These are phyloP conservation scores for Pythium guiyangense DNA, from an alignment of 352 stramenopile species.

Conservation along the genomic window DNA sequence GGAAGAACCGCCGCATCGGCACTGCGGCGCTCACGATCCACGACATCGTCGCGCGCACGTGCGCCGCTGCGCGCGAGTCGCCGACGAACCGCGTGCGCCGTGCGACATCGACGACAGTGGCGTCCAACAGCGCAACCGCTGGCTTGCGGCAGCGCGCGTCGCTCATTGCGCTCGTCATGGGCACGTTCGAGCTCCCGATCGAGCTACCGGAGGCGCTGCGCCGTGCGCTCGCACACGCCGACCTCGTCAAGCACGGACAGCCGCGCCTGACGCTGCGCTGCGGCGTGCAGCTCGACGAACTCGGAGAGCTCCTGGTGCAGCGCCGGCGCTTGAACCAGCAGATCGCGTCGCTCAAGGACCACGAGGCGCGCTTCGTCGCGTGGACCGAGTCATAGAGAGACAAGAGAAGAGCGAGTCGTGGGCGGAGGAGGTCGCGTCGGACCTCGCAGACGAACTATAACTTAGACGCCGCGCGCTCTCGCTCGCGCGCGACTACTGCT, in stretches of 20 bases:
- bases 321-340: constrained; percentile 32
- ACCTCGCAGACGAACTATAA: constrained; percentile 31
- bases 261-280: constrained; percentile 53
- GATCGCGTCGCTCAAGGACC: constrained; percentile 29
- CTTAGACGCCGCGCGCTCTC: constrained; percentile 1
- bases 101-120: neutral
- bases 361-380: constrained; percentile 44
- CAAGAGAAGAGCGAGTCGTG: neutral
- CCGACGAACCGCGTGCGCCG: neutral
- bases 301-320: constrained; percentile 40
- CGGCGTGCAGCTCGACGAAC: constrained; percentile 36
- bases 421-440: too few species aligned
- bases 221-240: constrained; percentile 23
- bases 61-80: constrained; percentile 9
- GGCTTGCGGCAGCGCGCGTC: neutral
- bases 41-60: constrained; percentile 42
- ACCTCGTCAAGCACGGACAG: constrained; percentile 40
- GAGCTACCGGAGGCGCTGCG: constrained; percentile 51
- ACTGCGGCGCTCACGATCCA: constrained; percentile 29
- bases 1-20: constrained; percentile 49
- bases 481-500: neutral
- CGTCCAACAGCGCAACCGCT: neutral
- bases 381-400: constrained; percentile 21
- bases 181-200: constrained; percentile 57
- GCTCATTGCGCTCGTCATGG: constrained; percentile 29